A percentile compares a stretch with the other conserved stretches of the same genome.
These are phyloP conservation scores for Coemansia sp. DNA, from an alignment of 192 early-diverging fungal genomes.

Conservation along the genomic window DNA sequence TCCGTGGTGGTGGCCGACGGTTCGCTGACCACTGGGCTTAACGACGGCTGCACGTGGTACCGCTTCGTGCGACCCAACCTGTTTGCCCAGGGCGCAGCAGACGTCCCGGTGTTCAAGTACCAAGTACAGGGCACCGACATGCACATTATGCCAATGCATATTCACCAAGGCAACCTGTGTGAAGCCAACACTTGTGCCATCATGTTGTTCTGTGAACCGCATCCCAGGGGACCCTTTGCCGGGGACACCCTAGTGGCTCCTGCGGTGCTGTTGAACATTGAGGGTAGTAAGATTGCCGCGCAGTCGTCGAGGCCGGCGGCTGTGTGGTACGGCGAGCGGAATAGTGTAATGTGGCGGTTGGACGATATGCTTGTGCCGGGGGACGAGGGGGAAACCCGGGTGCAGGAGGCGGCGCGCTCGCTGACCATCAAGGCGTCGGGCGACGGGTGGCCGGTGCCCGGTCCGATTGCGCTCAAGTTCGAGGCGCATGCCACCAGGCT, in stretches of 20 bases:
- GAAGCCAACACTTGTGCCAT: slow-evolving; percentile 11
- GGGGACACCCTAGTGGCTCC: slow-evolving; percentile 20
- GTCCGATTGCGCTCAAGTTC: slow-evolving; percentile 32
- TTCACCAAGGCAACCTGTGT: slow-evolving; percentile 4
- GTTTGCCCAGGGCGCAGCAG: slow-evolving; percentile 30
- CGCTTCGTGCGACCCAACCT: slow-evolving; percentile 50
- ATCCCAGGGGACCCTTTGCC: slow-evolving; percentile 15
- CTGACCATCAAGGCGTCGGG: slow-evolving; percentile 27
- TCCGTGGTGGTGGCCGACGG: slow-evolving; percentile 37
- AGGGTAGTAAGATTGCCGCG: slow-evolving; percentile 17
- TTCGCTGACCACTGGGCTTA: slow-evolving; percentile 21
- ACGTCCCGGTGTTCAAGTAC: slow-evolving; percentile 46
- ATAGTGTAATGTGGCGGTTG: slow-evolving; percentile 39
- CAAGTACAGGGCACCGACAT: slow-evolving; percentile 4
- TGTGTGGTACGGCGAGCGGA: slow-evolving; percentile 43
- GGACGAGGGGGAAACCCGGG: not conserved
- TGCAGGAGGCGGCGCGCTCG: slow-evolving; percentile 5
- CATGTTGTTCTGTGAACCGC: slow-evolving; percentile 38
- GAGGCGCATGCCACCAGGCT: slow-evolving; percentile 11
- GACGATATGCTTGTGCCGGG: slow-evolving; percentile 24
- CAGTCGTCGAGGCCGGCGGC: slow-evolving; percentile 42
- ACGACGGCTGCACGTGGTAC: slow-evolving; percentile 41
- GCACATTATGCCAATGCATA: slow-evolving; percentile 14
- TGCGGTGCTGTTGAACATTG: slow-evolving; percentile 31
- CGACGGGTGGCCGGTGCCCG: slow-evolving; percentile 7